Conservation (phyloP, 805 yeast genomes). For the Candida tibetensis region DNA sequence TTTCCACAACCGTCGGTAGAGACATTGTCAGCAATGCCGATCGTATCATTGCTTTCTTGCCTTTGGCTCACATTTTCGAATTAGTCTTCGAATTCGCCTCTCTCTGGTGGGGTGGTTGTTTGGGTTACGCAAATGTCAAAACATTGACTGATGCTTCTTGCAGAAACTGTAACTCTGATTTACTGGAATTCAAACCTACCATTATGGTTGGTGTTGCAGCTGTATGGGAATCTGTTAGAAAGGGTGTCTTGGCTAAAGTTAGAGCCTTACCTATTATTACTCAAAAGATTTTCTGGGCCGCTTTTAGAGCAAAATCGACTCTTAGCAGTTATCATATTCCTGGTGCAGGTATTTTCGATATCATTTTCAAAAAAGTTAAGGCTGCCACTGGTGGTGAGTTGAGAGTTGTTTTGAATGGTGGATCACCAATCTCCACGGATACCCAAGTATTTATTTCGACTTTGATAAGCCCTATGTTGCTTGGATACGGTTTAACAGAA, state of each 20-base stretch:
- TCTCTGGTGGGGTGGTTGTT: constrained; percentile 84
- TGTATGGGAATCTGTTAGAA: constrained; percentile 94
- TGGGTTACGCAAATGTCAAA: constrained; percentile 92
- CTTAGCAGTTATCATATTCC: constrained; percentile 69
- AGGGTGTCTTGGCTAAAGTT: constrained; percentile 83
- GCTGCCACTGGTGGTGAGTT: constrained; percentile 94
- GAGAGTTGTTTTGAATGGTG: constrained; percentile 78
- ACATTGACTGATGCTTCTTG: constrained; percentile 82
- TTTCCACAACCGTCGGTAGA: constrained; percentile 57
- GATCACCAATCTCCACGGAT: constrained; percentile 79
- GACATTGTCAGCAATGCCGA: constrained; percentile 53
- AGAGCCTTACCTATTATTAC: constrained; percentile 58
- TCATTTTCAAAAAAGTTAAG: constrained; percentile 83
- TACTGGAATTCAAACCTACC: constrained; percentile 83
- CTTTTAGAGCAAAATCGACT: constrained; percentile 69
- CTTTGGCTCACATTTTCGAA: constrained; percentile 95
- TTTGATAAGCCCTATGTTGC: constrained; percentile 77
- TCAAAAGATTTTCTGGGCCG: constrained; percentile 87
- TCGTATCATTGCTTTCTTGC: constrained; percentile 82
- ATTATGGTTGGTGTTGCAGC: constrained; percentile 98
- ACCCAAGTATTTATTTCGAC: constrained; percentile 80
- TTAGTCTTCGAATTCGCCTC: constrained; percentile 76
- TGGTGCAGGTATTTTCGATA: constrained; percentile 66
- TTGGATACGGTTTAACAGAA: constrained; percentile 97
- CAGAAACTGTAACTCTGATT: constrained; percentile 84